These are phyloP conservation scores for Austroboletus eburneus DNA, from an alignment of 768 basidiomycete species.

Conservation along the genomic window DNA sequence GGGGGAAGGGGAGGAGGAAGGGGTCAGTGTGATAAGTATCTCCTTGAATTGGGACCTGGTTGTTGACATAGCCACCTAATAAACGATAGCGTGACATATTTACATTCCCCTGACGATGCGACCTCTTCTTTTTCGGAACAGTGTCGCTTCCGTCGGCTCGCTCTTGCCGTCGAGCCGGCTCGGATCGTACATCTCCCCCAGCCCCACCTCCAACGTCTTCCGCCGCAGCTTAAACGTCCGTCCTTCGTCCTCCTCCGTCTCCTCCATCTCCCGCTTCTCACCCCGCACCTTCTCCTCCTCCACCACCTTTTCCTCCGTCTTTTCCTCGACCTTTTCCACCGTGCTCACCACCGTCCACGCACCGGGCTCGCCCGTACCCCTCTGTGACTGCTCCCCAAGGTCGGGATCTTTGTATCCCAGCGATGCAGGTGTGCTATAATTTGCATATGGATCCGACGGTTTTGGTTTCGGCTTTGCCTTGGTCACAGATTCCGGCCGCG, in stretches of 20 bases:
- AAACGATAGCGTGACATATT: too few relatives aligned
- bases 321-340: constrained; percentile 30
- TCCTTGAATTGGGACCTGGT: too few relatives aligned
- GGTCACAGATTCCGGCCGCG: constrained; percentile 14
- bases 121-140: constrained; percentile 31
- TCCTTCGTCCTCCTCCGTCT: constrained; percentile 49
- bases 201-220: constrained; percentile 53
- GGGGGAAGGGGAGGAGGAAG: too few relatives aligned
- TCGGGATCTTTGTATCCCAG: constrained; percentile 81
- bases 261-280: constrained; percentile 35
- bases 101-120: too few relatives aligned
- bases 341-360: constrained; percentile 65
- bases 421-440: constrained; percentile 86
- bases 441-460: constrained; percentile 63
- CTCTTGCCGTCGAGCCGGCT: constrained; percentile 32
- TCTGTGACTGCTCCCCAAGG: constrained; percentile 58
- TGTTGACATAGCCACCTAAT: too few relatives aligned
- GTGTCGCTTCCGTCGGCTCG: constrained; percentile 7
- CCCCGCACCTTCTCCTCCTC: constrained; percentile 10
- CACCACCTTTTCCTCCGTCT: constrained; percentile 42
- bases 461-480: constrained; percentile 40
- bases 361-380: constrained; percentile 67
- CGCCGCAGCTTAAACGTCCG: constrained; percentile 66
- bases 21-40: too few relatives aligned
- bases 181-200: constrained; percentile 83